Evolutionary conservation across 176 grass and related monocot species (phyloP).

Genomic region (Musa troglodytarum): DNA sequence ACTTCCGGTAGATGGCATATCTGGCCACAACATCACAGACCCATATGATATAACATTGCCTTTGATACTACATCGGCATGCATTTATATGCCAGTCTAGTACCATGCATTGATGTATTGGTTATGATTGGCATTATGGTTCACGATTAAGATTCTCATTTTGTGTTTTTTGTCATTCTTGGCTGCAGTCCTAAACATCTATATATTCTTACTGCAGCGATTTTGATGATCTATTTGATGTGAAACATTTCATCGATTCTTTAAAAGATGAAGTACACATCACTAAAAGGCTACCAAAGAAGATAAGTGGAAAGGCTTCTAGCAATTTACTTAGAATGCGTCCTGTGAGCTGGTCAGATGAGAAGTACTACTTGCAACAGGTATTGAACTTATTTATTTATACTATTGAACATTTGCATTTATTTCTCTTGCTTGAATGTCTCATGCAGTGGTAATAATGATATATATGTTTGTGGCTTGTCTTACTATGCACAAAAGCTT

Average conservation of each 20-base stretch:
- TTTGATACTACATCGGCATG: not conserved
- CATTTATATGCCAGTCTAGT: not conserved
- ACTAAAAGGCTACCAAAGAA: constrained; percentile 67
- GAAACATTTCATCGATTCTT: constrained; percentile 73
- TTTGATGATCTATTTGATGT: constrained; percentile 91
- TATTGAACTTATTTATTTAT: constrained; percentile 27
- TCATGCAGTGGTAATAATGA: not conserved
- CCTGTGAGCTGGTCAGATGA: constrained; percentile 97
- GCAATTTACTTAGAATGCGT: constrained; percentile 42
- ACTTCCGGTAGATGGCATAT: not conserved
- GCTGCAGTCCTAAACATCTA: constrained; percentile 12
- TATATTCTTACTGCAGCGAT: constrained; percentile 39
- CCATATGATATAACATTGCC: not conserved
- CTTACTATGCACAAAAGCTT: not conserved
- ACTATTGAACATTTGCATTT: too few species aligned
- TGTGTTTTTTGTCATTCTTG: not conserved
- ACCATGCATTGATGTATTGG: not conserved
- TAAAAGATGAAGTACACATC: constrained; percentile 75
- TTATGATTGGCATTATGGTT: not conserved
- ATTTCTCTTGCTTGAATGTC: not conserved
- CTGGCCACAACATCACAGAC: not conserved
- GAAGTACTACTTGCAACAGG: constrained; percentile 94
- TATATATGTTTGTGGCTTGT: not conserved
- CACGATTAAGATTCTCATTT: constrained; percentile 16
- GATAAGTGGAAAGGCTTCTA: constrained; percentile 23